Evolutionary conservation across 108 stramenopile species (phyloP).

Genomic region (Bacterosira constricta): DNA sequence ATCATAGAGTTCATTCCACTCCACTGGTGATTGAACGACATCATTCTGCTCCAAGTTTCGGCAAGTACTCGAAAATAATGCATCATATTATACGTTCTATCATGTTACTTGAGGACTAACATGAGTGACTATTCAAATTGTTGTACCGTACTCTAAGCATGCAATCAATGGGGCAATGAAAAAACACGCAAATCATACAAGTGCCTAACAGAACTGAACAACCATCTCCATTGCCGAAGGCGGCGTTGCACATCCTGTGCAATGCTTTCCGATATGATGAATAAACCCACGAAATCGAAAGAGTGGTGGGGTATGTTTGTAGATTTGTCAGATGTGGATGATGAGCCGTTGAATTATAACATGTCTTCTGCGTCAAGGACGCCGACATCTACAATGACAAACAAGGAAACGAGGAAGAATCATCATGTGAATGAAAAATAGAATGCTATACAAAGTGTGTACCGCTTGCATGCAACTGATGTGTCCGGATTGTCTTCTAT

Average conservation of each 20-base stretch:
- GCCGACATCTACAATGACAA: too few relatives aligned
- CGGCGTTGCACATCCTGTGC: conserved; percentile 3
- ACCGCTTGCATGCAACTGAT: too few relatives aligned
- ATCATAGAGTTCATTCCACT: neutral
- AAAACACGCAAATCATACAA: conserved; percentile 22
- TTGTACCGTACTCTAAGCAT: conserved; percentile 1
- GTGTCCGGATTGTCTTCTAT: too few relatives aligned
- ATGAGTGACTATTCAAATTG: neutral
- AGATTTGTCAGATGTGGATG: conserved; percentile 24
- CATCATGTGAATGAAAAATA: too few relatives aligned
- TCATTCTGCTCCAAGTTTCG: conserved; percentile 2
- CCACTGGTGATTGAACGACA: neutral
- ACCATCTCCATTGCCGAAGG: neutral
- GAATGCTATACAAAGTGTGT: too few relatives aligned
- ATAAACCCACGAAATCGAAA: neutral
- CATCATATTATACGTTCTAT: too few relatives aligned
- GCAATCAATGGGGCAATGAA: conserved; percentile 34
- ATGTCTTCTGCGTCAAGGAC: too few relatives aligned
- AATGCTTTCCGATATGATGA: neutral
- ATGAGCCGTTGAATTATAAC: too few relatives aligned
- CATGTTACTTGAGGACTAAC: too few relatives aligned
- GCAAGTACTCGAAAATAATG: neutral
- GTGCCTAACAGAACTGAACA: conserved; percentile 8
- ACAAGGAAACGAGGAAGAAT: too few relatives aligned
- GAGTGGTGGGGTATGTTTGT: conserved; percentile 38